These are phyloP conservation scores for Aspergillus glaucus DNA, from an alignment of 2,329 filamentous ascomycete species.

Conservation along the genomic window DNA sequence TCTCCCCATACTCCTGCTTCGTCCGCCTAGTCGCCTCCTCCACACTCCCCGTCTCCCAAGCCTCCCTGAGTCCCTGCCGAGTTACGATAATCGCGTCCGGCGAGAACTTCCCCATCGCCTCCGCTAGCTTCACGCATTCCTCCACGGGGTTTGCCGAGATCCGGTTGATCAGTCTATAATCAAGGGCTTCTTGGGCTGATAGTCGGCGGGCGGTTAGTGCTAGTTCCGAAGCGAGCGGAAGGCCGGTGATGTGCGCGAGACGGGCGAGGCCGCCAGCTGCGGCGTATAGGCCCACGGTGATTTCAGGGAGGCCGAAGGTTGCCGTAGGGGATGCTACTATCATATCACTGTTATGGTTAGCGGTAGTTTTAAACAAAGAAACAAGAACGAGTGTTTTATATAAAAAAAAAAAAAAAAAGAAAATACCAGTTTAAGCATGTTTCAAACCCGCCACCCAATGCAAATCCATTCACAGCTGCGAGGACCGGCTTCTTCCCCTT, in stretches of 20 bases:
- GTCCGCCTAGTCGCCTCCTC: slow-evolving; percentile 66
- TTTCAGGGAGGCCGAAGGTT: slow-evolving; percentile 64
- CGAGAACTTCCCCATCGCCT: slow-evolving; percentile 55
- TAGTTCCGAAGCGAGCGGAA: slow-evolving; percentile 68
- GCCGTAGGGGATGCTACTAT: slow-evolving; percentile 48
- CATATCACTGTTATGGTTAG: slow-evolving; percentile 46
- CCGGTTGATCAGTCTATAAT: slow-evolving; percentile 62
- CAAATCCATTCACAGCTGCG: slow-evolving; percentile 71
- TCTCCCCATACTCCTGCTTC: slow-evolving; percentile 80
- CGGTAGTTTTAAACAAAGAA: neutral
- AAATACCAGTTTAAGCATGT: slow-evolving; percentile 79
- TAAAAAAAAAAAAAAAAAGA: too few species aligned
- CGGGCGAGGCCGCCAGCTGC: slow-evolving; percentile 65
- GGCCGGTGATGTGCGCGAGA: slow-evolving; percentile 59
- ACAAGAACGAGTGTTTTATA: neutral
- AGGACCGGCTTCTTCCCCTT: slow-evolving; percentile 66
- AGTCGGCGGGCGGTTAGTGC: slow-evolving; percentile 59
- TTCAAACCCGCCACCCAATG: slow-evolving; percentile 71
- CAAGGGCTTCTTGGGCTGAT: slow-evolving; percentile 51
- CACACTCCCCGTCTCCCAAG: slow-evolving; percentile 62
- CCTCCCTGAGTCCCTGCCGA: slow-evolving; percentile 60
- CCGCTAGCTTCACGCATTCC: slow-evolving; percentile 59
- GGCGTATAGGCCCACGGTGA: slow-evolving; percentile 63
- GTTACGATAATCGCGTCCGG: slow-evolving; percentile 70
- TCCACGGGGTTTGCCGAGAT: slow-evolving; percentile 71